Conservation (phyloP, 2,329 filamentous ascomycete genomes). For the Colletotrichum coccodes region DNA sequence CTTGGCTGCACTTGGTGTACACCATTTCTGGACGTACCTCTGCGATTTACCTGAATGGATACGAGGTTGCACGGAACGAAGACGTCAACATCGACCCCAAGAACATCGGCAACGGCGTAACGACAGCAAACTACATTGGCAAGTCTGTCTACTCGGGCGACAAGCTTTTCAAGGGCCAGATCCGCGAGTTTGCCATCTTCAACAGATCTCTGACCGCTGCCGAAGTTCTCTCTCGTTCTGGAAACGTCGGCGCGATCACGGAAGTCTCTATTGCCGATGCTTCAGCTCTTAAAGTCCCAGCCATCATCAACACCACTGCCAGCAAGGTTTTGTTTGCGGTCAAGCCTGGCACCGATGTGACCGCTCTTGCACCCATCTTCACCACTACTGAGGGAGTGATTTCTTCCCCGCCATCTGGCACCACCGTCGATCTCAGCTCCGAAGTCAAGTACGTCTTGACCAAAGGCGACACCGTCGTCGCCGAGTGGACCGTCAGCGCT, state of each 20-base stretch:
- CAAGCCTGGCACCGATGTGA: slow-evolving; percentile 34
- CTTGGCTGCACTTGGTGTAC: slow-evolving; percentile 36
- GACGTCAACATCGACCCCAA: slow-evolving; percentile 26
- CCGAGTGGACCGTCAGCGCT: slow-evolving; percentile 32
- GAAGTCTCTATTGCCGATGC: slow-evolving; percentile 28
- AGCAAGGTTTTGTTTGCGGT: slow-evolving; percentile 34
- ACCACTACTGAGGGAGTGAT: slow-evolving; percentile 32
- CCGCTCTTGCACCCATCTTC: slow-evolving; percentile 35
- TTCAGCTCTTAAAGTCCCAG: slow-evolving; percentile 30
- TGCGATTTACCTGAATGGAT: slow-evolving; percentile 47
- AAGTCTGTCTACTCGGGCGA: slow-evolving; percentile 36
- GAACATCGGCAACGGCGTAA: slow-evolving; percentile 35
- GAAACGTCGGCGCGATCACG: slow-evolving; percentile 27
- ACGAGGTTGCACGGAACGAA: slow-evolving; percentile 34
- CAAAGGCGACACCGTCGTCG: background rate
- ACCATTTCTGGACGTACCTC: slow-evolving; percentile 31
- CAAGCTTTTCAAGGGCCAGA: slow-evolving; percentile 35
- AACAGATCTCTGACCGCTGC: slow-evolving; percentile 35
- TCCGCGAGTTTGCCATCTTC: slow-evolving; percentile 37
- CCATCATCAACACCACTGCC: slow-evolving; percentile 32
- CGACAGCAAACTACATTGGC: slow-evolving; percentile 37
- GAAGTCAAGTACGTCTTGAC: slow-evolving; percentile 34
- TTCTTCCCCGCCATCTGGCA: slow-evolving; percentile 33
- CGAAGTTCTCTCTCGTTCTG: slow-evolving; percentile 32
- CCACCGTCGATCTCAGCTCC: slow-evolving; percentile 31